Evolutionary conservation across 257 asterid species (phyloP), one percentile per base, ranked within the genome.

Genomic region (Leptodermis oblonga): DNA sequence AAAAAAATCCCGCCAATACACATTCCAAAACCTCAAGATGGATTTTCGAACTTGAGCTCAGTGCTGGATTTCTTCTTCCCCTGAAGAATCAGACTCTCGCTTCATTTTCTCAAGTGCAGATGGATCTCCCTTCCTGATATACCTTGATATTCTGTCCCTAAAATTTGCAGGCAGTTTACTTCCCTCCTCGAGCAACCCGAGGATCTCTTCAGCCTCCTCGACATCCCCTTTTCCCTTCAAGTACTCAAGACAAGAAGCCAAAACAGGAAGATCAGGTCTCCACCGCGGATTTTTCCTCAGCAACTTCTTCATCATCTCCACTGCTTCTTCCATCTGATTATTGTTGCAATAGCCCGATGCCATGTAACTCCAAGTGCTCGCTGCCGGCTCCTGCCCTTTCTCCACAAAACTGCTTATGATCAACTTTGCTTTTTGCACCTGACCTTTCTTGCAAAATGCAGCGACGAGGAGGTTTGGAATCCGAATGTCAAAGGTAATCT

Each of bases 401-500:
- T 52, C 83, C 9, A 61, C 5, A 0, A 79, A 37, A 62, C 70
- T 63, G 30, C 70, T 74, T 25, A 86, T 39, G 34, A 82, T 20
- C 51, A 58, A 30, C 62, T 79, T 83, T 3, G 88, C 89, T 69
- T 84, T 82, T 46, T 51, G 77, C 36, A 76, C 66, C 18, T 39
- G 71, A 56, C 88, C 86, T 61, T 56, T 79, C 74, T 67, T 81
- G 82, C 90, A 82, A 60, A 68, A 82, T 63, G 83, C 80, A 52
- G 41, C 39, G 3, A 86, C 51, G 6, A 83, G 56, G 45, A 74
- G 1, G 51, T 76, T 76, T 31, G 83, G 85, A 58, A 84, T 65
- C 45, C 74, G 74, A 39, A 76, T 23, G 61, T 82, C 84, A 68
- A 74, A 76, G 59, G 51, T 22, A 10, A 10, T 8, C 17, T 61